A percentile compares a stretch with the other conserved stretches of the same genome.
These are phyloP conservation scores for Saturnispora silvae DNA, from an alignment of 805 yeast species.

Conservation along the genomic window DNA sequence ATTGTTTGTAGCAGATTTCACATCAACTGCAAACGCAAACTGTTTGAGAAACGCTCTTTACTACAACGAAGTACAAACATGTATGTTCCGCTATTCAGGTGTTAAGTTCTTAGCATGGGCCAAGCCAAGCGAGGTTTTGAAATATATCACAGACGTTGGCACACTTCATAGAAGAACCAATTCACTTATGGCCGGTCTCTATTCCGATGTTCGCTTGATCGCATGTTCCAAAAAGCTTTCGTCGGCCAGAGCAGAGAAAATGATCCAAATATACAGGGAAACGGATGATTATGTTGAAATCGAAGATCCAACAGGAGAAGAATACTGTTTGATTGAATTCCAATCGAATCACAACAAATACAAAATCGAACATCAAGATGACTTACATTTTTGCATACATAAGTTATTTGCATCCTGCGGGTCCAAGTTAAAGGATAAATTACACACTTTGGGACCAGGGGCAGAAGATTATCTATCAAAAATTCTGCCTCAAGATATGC, in stretches of 20 bases:
- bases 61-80: constrained; percentile 21
- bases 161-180: constrained; percentile 47
- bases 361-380: constrained; percentile 32
- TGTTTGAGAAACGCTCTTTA: constrained; percentile 31
- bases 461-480: constrained; percentile 42
- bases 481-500: constrained; percentile 28
- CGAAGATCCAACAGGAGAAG: constrained; percentile 16
- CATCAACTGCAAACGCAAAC: constrained; percentile 45
- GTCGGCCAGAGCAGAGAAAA: constrained; percentile 11
- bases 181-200: constrained; percentile 53
- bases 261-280: constrained; percentile 5
- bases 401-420: constrained; percentile 39
- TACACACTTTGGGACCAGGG: constrained; percentile 69
- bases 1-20: constrained; percentile 22
- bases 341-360: constrained; percentile 23
- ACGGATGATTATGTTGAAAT: constrained; percentile 16
- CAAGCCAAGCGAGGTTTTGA: constrained; percentile 47
- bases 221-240: constrained; percentile 31
- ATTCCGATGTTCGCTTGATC: constrained; percentile 45
- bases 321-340: constrained; percentile 23
- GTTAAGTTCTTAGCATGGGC: constrained; percentile 68
- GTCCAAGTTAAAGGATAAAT: constrained; percentile 33
- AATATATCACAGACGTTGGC: constrained; percentile 49
- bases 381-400: constrained; percentile 59
- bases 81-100: constrained; percentile 32